Evolutionary conservation across 139 green algal genomes (phyloP), one percentile per base, ranked within the genome.

Genomic region (Chlorella ohadii): DNA sequence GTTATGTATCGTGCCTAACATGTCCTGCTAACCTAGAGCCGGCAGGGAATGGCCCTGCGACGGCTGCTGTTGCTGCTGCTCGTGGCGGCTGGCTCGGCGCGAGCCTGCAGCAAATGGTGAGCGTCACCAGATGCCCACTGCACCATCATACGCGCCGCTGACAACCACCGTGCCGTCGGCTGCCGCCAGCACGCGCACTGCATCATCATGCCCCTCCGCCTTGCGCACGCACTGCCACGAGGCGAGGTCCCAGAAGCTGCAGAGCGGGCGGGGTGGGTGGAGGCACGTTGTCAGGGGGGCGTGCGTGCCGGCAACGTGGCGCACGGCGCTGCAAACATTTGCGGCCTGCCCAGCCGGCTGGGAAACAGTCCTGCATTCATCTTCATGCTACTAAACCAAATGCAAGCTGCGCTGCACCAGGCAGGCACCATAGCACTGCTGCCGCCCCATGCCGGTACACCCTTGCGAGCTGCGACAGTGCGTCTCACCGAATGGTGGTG

Each of bases 191-290:
- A 99, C 96, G 3, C 96, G 88, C 71, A 99, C 96, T 7, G 96
- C 96, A 75, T 99, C 96, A 61, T 93, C 89, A 82, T 99, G 96
- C 13, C 95, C 96, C 68, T 98, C 93, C 79, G 93, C 97, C 83
- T 96, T 96, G 31, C 93, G 91, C 65, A 95, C 89, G 72, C 95
- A 98, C 51, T 91, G 86, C 86, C 97, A 94, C n/a, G 86, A 91
- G n/a, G 89, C 86, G 63, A 98, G 84, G 84, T 96, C 92, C 96
- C 96, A 99, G 78, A 99, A 97, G 4, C 93, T 31, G 63, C 44
- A 9, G 7, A 51, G 44, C 28, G 28, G 28, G 63, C 36, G 63
- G 19, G 27, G 9, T 36, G 63, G 28, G 63, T 23, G 16, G 63
- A 11, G 12, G 63, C 63, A 33, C 2, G 51, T 2, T 59, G 2